Evolutionary conservation across 2,329 filamentous ascomycete genomes (phyloP), one percentile per base, ranked within the genome.

Genomic region (Bisporella sp.): DNA sequence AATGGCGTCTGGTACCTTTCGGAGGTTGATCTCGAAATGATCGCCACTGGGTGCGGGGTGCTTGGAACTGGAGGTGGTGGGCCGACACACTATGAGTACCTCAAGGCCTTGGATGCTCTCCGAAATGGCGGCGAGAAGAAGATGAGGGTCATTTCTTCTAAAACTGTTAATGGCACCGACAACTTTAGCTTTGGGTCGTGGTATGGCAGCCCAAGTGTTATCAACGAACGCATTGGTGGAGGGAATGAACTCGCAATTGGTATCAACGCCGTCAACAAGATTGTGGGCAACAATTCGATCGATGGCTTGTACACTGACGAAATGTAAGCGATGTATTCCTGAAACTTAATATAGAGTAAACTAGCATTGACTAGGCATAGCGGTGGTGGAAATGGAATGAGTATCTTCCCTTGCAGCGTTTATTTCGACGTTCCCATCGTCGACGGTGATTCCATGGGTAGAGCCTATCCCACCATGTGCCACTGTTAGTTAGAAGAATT

Each of bases 11-110:
- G 73, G 73, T 64, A 66, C 50, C 61, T 76, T 21, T 72, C 70
- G 1, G 68, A 72, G 54, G 68, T 63, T 1, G 73, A 76, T 54
- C 58, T 74, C 2, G 62, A 66, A 5, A 75, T 68, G 68, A 67
- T 76, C 9, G 66, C 71, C 1, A 68, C 68, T 31, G 73, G 73
- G 3, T 74, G 71, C 54, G 73, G 74, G 49, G 70, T 76, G 8
- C 64, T 76, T 3, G 73, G 73, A 21, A 73, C 71, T 21, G 73
- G 69, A 8, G 73, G 73, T 6, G 73, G 73, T 32, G 73, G 73
- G 2, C 70, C 69, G n/a, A 71, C 72, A 0, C 71, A 70, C 48
- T 66, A 68, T 3, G 69, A 68, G 31, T 72, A 70, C 57, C 60
- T 76, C 39, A 68, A 70, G 12, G 60, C 73, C 32, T 62, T 68